Evolutionary conservation across 805 yeast genomes (phyloP), one percentile per base, ranked within the genome.

Genomic region (Kazachstania kunashirensis): DNA sequence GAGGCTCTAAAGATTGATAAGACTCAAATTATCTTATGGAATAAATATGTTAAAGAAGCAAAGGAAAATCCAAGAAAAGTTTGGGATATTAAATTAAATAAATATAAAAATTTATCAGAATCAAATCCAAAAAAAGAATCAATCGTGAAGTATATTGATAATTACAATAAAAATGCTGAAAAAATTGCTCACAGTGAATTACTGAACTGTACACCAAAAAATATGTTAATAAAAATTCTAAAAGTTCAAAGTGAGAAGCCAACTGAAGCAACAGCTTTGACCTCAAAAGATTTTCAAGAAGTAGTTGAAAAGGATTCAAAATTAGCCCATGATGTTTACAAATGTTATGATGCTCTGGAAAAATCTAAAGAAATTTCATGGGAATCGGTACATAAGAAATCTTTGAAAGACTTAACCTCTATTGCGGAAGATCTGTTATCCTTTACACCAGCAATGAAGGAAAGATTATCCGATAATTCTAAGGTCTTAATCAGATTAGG

Each of bases 11-110:
- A 73, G 46, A 68, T 79, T 29, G 95, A 85, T 55, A 75, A 73
- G 50, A 66, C 66, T 16, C 95, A 86, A 58, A 75, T 84, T 33
- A 63, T 69, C 19, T 70, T 72, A 44, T 89, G 88, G 92, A 85
- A 85, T 61, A 65, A 69, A 42, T 81, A 73, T 59, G 79, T 88
- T 6, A 67, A 68, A 17, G 59, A 66, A 24, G 86, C 73, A 55
- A 55, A 57, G 51, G 50, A 61, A 49, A 43, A 74, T 62, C 76
- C 73, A 58, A 42, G 48, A 29, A 39, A 43, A 16, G 46, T 42
- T 3, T 57, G 61, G 61, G 41, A 48, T 8, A 40, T 44, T 13
- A 56, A 47, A 37, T 36, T 55, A 29, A 46, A 47, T 3, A 49
- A 47, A 32, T 46, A 35, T 18, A 43, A 47, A 23, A 38, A 36